Conservation (phyloP, 495 filamentous ascomycete species). For the Talaromyces liani region DNA sequence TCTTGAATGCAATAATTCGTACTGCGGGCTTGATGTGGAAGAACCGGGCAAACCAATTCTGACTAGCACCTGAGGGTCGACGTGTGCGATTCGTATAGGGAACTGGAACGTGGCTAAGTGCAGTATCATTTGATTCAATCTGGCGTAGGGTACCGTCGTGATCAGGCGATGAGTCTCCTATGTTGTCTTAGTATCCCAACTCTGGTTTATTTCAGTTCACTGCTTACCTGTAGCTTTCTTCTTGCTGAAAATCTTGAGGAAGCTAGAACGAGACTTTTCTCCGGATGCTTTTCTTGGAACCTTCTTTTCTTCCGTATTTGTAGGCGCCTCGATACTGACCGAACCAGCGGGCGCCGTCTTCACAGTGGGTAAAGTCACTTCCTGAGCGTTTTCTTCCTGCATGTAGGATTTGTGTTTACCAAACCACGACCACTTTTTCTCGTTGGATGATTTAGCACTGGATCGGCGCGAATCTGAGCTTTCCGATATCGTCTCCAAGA, state of each 20-base stretch:
- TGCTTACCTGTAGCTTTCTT: conserved; percentile 9
- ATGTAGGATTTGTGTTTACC: conserved; percentile 44
- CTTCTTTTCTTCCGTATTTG: not conserved
- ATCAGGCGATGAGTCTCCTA: not conserved
- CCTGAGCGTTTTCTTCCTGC: conserved; percentile 1
- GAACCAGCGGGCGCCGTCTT: not conserved
- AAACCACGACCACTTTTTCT: conserved; percentile 63
- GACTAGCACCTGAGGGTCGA: conserved; percentile 17
- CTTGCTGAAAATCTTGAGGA: conserved; percentile 23
- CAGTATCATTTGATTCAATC: not conserved
- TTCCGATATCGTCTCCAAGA: conserved; percentile 11
- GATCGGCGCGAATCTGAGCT: conserved; percentile 16
- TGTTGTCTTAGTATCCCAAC: not conserved
- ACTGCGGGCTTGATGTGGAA: conserved; percentile 82
- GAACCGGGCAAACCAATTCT: conserved; percentile 80
- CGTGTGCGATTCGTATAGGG: not conserved
- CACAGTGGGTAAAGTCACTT: not conserved
- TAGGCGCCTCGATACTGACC: not conserved
- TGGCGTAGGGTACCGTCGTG: not conserved
- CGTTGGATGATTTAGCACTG: conserved; percentile 18
- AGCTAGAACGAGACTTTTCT: conserved; percentile 15
- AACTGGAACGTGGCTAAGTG: not conserved
- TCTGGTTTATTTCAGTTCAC: not conserved
- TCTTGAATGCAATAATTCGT: conserved; percentile 63
- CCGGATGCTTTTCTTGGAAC: not conserved